Evolutionary conservation across 495 filamentous ascomycete genomes (phyloP).

Genomic region (Apiosordaria backusii): DNA sequence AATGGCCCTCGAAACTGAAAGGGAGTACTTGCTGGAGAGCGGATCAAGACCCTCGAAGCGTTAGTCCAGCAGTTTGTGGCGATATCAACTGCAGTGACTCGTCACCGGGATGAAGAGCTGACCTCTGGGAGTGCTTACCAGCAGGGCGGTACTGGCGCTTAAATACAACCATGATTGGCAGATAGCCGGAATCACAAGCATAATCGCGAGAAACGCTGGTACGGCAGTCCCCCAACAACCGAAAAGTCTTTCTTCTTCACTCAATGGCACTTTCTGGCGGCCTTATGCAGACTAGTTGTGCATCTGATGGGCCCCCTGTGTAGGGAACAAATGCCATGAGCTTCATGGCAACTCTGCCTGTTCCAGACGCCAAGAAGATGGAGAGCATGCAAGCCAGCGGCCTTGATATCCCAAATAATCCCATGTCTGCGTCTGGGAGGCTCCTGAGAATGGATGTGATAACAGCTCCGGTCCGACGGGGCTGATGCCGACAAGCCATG

Average conservation of each 20-base stretch:
- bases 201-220: conserved; percentile 2
- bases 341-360: neutral
- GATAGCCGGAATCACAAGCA: conserved; percentile 17
- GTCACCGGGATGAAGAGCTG: neutral
- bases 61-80: neutral
- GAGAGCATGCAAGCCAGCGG: neutral
- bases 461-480: neutral
- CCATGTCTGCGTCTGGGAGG: neutral
- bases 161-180: conserved; percentile 18
- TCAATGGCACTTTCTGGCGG: neutral
- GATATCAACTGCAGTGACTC: neutral
- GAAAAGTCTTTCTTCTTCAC: neutral
- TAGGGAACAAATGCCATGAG: neutral
- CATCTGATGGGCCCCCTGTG: neutral
- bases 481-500: neutral
- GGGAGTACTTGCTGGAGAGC: neutral
- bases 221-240: conserved; percentile 1
- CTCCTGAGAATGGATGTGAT: neutral
- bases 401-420: neutral
- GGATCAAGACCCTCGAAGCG: neutral
- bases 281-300: neutral
- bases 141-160: conserved; percentile 9
- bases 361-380: neutral
- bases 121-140: conserved; percentile 8
- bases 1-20: neutral